These are phyloP conservation scores for Ogataea wickerhamii DNA, from an alignment of 805 yeast genomes.

Conservation along the genomic window DNA sequence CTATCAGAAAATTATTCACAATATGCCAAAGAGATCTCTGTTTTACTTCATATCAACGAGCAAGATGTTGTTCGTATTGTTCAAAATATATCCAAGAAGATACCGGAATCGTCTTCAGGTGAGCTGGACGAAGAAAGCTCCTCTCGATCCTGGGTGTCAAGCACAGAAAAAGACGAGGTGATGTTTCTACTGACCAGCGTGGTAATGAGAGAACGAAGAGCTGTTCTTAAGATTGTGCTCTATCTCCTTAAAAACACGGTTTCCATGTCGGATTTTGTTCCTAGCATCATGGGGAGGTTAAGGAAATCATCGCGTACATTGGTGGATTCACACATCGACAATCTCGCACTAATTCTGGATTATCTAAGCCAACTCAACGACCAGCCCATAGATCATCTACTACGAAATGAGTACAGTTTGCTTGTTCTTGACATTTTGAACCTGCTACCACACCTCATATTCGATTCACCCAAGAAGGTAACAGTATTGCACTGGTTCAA, in stretches of 20 bases:
- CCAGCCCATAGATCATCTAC: constrained; percentile 12
- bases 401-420: constrained; percentile 16
- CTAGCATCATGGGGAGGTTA: constrained; percentile 39
- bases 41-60: constrained; percentile 37
- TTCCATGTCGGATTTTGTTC: constrained; percentile 27
- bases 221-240: constrained; percentile 40
- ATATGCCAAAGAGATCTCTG: constrained; percentile 40
- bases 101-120: constrained; percentile 31
- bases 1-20: constrained; percentile 32
- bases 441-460: constrained; percentile 24
- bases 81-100: constrained; percentile 35
- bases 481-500: constrained; percentile 54
- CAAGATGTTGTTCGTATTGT: constrained; percentile 49
- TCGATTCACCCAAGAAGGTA: constrained; percentile 23
- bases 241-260: constrained; percentile 28
- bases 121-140: constrained; percentile 19
- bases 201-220: constrained; percentile 51
- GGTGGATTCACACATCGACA: constrained; percentile 30
- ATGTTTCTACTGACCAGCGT: constrained; percentile 34
- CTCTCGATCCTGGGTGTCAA: constrained; percentile 12
- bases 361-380: constrained; percentile 10
- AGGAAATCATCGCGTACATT: constrained; percentile 23
- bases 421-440: constrained; percentile 24
- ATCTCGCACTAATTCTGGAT: constrained; percentile 10
- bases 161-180: constrained; percentile 34